Evolutionary conservation across 768 basidiomycete species (phyloP).

Genomic region (Candolleomyces eurysporus): DNA sequence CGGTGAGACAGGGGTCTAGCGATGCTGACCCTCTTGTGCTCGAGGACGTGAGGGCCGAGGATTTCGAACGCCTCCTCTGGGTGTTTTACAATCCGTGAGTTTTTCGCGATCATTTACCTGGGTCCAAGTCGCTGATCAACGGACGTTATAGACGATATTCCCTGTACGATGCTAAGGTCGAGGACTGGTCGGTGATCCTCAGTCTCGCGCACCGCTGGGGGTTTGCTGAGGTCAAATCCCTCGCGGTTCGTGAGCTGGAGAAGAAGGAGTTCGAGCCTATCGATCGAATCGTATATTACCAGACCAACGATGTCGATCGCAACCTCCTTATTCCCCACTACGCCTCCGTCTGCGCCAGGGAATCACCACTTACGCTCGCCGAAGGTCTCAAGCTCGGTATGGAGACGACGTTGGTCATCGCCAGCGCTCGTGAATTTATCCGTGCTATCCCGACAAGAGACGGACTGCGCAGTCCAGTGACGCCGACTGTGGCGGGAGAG

Average conservation of each 20-base stretch:
- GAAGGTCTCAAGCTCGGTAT: slow-evolving; percentile 60
- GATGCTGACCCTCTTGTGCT: slow-evolving; percentile 43
- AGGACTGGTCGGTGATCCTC: slow-evolving; percentile 56
- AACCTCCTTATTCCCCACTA: slow-evolving; percentile 52
- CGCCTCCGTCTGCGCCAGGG: slow-evolving; percentile 47
- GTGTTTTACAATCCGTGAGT: slow-evolving; percentile 57
- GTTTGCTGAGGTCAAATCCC: slow-evolving; percentile 48
- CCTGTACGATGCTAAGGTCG: slow-evolving; percentile 45
- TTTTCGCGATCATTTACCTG: not conserved
- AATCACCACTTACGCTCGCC: slow-evolving; percentile 45
- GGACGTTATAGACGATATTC: slow-evolving; percentile 47
- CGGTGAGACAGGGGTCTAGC: slow-evolving; percentile 31
- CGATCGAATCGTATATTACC: slow-evolving; percentile 57
- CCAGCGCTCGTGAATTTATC: slow-evolving; percentile 50
- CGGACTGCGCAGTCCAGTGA: slow-evolving; percentile 34
- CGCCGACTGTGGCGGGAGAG: slow-evolving; percentile 25
- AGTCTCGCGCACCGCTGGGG: slow-evolving; percentile 52
- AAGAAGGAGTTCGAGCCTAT: slow-evolving; percentile 40
- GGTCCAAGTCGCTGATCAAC: not conserved
- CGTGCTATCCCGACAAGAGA: slow-evolving; percentile 28
- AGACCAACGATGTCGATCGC: slow-evolving; percentile 46
- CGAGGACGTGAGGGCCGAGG: slow-evolving; percentile 28
- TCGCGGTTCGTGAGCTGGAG: slow-evolving; percentile 59
- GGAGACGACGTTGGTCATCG: slow-evolving; percentile 52
- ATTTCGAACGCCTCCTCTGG: slow-evolving; percentile 51